These are phyloP conservation scores for Chara braunii DNA, from an alignment of 139 green algal genomes.

Conservation along the genomic window DNA sequence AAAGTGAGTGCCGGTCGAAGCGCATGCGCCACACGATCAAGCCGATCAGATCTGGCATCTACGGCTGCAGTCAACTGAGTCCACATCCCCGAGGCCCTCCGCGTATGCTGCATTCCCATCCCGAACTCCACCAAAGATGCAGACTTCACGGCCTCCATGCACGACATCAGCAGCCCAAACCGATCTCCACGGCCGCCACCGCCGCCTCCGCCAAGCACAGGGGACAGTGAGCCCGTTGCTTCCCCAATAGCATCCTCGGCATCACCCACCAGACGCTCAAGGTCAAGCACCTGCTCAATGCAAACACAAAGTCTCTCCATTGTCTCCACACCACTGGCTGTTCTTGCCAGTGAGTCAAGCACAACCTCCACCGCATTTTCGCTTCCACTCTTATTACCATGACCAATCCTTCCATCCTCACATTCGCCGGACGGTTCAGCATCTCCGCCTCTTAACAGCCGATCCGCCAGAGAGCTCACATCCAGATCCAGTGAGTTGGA, in stretches of 20 bases:
- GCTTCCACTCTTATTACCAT: too few relatives aligned
- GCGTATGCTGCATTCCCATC: not conserved
- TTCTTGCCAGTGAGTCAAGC: too few relatives aligned
- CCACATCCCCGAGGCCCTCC: not conserved
- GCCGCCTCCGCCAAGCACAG: not conserved
- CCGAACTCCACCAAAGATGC: not conserved
- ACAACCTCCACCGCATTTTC: too few relatives aligned
- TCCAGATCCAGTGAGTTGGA: too few relatives aligned
- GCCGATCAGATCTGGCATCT: not conserved
- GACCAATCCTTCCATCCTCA: too few relatives aligned
- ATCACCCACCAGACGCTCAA: constrained; percentile 6
- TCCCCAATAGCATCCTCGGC: constrained; percentile 4
- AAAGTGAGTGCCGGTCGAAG: not conserved
- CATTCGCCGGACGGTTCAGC: too few relatives aligned
- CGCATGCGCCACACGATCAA: not conserved
- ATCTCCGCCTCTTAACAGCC: too few relatives aligned
- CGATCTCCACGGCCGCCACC: not conserved
- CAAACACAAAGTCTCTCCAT: constrained; percentile 4
- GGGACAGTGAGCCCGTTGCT: not conserved
- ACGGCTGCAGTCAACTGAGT: not conserved
- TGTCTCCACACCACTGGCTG: not conserved
- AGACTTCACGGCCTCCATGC: not conserved
- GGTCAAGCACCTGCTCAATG: constrained; percentile 3
- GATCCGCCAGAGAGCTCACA: too few relatives aligned
- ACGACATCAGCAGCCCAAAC: not conserved